Evolutionary conservation across 805 yeast species (phyloP).

Genomic region (Metschnikowia dekortorum): DNA sequence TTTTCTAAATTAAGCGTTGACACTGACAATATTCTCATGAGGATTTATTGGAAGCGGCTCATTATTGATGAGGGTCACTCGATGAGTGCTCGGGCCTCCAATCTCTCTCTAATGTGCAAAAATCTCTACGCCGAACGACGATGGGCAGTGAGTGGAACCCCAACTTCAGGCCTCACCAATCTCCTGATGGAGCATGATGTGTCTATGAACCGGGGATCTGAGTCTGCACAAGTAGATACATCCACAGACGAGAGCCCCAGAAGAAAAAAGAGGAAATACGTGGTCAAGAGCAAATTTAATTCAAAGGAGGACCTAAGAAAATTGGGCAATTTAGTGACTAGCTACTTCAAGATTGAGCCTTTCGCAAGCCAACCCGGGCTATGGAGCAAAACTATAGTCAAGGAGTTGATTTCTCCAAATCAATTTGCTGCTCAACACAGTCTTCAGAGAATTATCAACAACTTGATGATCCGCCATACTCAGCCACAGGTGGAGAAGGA

Average conservation of each 20-base stretch:
- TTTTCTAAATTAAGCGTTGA: conserved; percentile 33
- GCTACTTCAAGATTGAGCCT: conserved; percentile 57
- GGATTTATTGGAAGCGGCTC: conserved; percentile 61
- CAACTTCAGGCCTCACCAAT: conserved; percentile 64
- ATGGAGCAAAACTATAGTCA: conserved; percentile 46
- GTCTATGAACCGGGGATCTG: background rate
- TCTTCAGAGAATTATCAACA: conserved; percentile 39
- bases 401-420: conserved; percentile 42
- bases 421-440: conserved; percentile 39
- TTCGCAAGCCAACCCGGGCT: conserved; percentile 44
- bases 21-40: conserved; percentile 28
- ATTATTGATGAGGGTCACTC: conserved; percentile 77
- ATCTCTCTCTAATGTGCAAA: conserved; percentile 46
- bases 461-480: conserved; percentile 54
- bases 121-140: conserved; percentile 52
- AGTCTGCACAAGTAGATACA: conserved; percentile 1
- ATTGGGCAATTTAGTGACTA: conserved; percentile 48
- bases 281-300: conserved; percentile 47
- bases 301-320: conserved; percentile 50
- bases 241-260: conserved; percentile 9
- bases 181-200: conserved; percentile 39
- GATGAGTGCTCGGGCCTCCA: conserved; percentile 49
- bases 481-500: conserved; percentile 52
- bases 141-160: conserved; percentile 77
- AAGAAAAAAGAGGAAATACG: conserved; percentile 30